These are phyloP conservation scores for Salvia sclarea DNA, from an alignment of 305 asterid genomes.

Conservation along the genomic window DNA sequence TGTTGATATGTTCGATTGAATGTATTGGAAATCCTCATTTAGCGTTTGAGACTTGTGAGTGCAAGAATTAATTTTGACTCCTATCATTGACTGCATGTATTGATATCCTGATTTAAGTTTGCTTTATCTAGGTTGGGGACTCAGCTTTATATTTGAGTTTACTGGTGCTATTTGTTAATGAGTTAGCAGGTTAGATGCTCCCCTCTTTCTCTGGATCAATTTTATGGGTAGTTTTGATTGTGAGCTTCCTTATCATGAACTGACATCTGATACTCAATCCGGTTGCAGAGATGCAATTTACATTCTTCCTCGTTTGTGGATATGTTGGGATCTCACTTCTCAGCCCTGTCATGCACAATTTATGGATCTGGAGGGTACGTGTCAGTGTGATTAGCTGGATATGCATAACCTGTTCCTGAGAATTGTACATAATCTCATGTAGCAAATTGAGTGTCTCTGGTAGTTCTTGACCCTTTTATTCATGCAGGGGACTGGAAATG, in stretches of 20 bases:
- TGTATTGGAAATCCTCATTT: conserved; percentile 25
- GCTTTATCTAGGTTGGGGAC: conserved; percentile 73
- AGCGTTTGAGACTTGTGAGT: neutral
- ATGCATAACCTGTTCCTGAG: conserved; percentile 24
- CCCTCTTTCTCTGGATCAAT: conserved; percentile 8
- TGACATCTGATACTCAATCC: conserved; percentile 32
- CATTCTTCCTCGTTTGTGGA: conserved; percentile 90
- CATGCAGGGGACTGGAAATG: conserved; percentile 94
- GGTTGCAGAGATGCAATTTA: conserved; percentile 78
- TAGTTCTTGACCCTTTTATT: conserved; percentile 24
- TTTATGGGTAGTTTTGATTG: conserved; percentile 11
- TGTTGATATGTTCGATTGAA: neutral
- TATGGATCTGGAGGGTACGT: conserved; percentile 99
- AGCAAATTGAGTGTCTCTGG: conserved; percentile 13
- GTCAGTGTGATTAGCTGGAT: conserved; percentile 21
- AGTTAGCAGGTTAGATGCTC: conserved; percentile 63
- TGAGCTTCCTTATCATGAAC: conserved; percentile 22
- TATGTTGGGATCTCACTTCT: conserved; percentile 84
- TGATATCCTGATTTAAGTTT: conserved; percentile 27
- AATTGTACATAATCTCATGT: conserved; percentile 7
- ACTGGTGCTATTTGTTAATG: conserved; percentile 76
- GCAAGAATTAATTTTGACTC: neutral
- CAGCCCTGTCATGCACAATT: conserved; percentile 97
- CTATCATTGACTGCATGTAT: conserved; percentile 13
- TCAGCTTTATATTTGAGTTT: conserved; percentile 92